A percentile compares a stretch with the other conserved stretches of the same genome.
Conservation (phyloP, 2,329 filamentous ascomycete species). For the Monascus ruber region DNA sequence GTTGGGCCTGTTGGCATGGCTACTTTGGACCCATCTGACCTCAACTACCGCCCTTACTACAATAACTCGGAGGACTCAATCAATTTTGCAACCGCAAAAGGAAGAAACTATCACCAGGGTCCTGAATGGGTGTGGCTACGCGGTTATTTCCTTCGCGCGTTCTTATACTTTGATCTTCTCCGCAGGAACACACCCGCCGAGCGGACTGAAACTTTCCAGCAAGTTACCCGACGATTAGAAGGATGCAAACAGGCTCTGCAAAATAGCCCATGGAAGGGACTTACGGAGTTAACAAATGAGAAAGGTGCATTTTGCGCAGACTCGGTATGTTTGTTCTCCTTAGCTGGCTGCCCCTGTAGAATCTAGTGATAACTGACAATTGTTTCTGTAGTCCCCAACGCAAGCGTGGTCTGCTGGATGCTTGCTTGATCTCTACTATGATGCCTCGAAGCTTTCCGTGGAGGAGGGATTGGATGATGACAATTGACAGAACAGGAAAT, state of each 20-base stretch:
- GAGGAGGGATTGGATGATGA: too few species aligned
- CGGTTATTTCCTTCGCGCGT: constrained; percentile 83
- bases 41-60: constrained; percentile 92
- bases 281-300: constrained; percentile 90
- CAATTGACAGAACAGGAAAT: too few species aligned
- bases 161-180: constrained; percentile 80
- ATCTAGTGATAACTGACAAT: constrained; percentile 6
- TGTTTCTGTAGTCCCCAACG: constrained; percentile 59
- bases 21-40: constrained; percentile 80
- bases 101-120: constrained; percentile 94
- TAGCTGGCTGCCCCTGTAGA: not conserved
- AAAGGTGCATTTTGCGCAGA: constrained; percentile 72
- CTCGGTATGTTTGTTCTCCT: constrained; percentile 51
- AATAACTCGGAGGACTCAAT: constrained; percentile 86
- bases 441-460: constrained; percentile 42
- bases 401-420: constrained; percentile 95
- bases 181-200: constrained; percentile 56
- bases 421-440: constrained; percentile 91
- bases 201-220: constrained; percentile 81
- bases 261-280: constrained; percentile 73
- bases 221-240: constrained; percentile 70
- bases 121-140: constrained; percentile 98
- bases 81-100: constrained; percentile 86
- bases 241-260: constrained; percentile 78
- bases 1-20: constrained; percentile 89